Conservation (phyloP, 306 rosid genomes). For the Boehmeria nivea region DNA sequence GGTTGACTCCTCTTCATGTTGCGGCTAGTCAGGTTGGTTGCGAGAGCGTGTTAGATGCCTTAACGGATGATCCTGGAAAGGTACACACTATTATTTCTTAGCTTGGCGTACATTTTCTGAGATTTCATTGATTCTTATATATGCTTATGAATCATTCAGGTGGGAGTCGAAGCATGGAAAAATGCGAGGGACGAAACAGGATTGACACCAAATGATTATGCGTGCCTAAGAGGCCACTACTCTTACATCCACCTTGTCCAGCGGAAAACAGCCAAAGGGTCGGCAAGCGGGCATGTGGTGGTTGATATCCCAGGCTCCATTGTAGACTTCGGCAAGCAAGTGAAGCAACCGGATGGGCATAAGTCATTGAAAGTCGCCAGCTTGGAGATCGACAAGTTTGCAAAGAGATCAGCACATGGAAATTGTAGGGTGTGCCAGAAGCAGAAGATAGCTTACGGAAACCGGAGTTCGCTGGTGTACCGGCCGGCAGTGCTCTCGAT, state of each 20-base stretch:
- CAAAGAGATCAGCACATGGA: constrained; percentile 8
- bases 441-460: constrained; percentile 37
- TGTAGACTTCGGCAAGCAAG: constrained; percentile 34
- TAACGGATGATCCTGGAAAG: constrained; percentile 83
- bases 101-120: no score
- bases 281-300: constrained; percentile 49
- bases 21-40: constrained; percentile 65
- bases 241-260: constrained; percentile 65
- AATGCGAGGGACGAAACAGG: constrained; percentile 56
- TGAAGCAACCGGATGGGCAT: constrained; percentile 33
- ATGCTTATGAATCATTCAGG: constrained; percentile 28
- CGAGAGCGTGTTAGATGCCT: constrained; percentile 71
- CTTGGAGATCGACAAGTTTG: constrained; percentile 46
- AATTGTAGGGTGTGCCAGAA: constrained; percentile 44
- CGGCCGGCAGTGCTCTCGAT: constrained; percentile 76
- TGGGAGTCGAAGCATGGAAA: constrained; percentile 87
- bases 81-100: constrained; percentile 27
- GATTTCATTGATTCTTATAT: no score
- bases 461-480: constrained; percentile 47
- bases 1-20: constrained; percentile 83
- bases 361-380: constrained; percentile 33
- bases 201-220: constrained; percentile 68
- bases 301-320: constrained; percentile 50
- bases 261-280: constrained; percentile 42
- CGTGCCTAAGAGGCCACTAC: constrained; percentile 44